Evolutionary conservation across 1,284 basidiomycete species (phyloP), one percentile per base, ranked within the genome.

Genomic region (Sporisorium reilianum): DNA sequence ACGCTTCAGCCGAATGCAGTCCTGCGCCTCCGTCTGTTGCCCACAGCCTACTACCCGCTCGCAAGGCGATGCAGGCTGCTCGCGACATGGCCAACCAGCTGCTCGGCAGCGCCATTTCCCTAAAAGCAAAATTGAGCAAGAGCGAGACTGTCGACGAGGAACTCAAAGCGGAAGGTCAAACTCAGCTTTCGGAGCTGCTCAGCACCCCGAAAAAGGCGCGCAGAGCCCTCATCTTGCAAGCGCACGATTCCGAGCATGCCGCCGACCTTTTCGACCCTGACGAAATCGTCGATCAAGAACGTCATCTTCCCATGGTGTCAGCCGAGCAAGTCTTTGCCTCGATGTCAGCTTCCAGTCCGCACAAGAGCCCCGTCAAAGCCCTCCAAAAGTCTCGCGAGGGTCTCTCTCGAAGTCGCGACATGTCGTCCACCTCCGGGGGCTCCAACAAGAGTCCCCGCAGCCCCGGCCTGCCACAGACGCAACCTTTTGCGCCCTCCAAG

Each of bases 401-500:
- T 49, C 57, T 28, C 2, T 64, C 52, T 12, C 26, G 46, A 10
- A 54, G 60, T 5, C 44, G 54, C 20, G 57, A 61, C 12, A 7
- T 38, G n/a, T 30, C 32, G 0, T 38, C 44, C 18, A 25, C 23
- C 5, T 11, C 4, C 3, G 26, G 34, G 8, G 46, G 38, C 11
- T 30, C 32, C 14, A 10, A 23, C 1, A 16, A 14, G 10, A 36
- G 42, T 5, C 45, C 38, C 6, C 20, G n/a, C 3, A 71, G 58
- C 30, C 69, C 63, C 6, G 42, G n/a, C 16, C 49, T 51, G 23
- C 49, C 56, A 26, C 55, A 25, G 20, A 70, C 67, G 0, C 69
- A 72, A 34, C 62, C 44, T 2, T 72, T 72, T 25, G 56, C 46
- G 23, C 55, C 69, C 5, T 72, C 69, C 20, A 72, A 72, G 49